phyloP scores from a whole-genome alignment of 768 basidiomycete genomes.

The Pleurotus pulmonarius region DNA sequence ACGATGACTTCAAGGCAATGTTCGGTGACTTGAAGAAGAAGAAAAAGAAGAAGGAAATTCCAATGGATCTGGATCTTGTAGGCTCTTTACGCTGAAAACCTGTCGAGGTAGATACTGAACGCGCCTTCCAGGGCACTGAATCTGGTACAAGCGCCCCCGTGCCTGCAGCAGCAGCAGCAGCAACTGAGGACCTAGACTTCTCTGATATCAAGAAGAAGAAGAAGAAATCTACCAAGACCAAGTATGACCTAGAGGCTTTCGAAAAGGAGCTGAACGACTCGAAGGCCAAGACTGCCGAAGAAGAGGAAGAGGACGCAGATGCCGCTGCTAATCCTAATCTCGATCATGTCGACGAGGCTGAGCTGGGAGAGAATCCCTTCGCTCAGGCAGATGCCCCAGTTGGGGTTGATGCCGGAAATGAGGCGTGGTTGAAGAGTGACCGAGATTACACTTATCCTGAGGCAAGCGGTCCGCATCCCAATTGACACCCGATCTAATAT shows the following conservation, averaged over 20 bases:
- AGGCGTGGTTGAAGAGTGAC: constrained; percentile 90
- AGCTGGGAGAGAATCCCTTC: constrained; percentile 89
- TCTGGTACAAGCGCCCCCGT: constrained; percentile 64
- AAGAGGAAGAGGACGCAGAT: constrained; percentile 49
- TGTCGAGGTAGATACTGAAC: constrained; percentile 6
- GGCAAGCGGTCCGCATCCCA: constrained; percentile 36
- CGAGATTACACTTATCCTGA: constrained; percentile 96
- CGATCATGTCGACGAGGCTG: constrained; percentile 71
- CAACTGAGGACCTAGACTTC: constrained; percentile 84
- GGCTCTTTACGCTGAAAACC: constrained; percentile 24
- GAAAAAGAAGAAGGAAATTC: constrained; percentile 91
- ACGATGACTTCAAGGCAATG: constrained; percentile 79
- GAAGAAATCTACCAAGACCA: constrained; percentile 80
- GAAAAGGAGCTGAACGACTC: constrained; percentile 85
- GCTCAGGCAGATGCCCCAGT: constrained; percentile 54
- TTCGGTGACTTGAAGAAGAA: constrained; percentile 90
- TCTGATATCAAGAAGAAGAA: constrained; percentile 98
- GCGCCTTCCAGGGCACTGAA: constrained; percentile 39
- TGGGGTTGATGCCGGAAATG: constrained; percentile 69
- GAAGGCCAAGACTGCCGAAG: constrained; percentile 52
- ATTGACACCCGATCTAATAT: neutral
- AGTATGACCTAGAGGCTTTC: constrained; percentile 88
- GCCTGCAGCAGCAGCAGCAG: constrained; percentile 38
- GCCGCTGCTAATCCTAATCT: constrained; percentile 57
- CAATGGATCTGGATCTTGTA: constrained; percentile 78